A percentile compares a stretch with the other conserved stretches of the same genome.
These are phyloP conservation scores for Strigomonas culicis DNA, from an alignment of 208 protist species.

Conservation along the genomic window DNA sequence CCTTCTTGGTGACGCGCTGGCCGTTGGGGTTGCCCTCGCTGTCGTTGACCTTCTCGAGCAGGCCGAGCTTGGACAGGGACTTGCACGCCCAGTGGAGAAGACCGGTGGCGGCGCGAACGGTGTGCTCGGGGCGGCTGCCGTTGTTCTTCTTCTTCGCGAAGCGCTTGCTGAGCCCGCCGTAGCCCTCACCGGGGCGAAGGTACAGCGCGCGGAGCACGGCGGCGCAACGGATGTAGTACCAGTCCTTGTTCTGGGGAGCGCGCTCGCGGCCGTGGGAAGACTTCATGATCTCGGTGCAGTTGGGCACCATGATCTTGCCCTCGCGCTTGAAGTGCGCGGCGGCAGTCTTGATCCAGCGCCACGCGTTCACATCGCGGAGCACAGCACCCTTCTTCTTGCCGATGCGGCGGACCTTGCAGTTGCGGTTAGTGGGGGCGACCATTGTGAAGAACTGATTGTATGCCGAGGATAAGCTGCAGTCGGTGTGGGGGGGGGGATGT, in stretches of 20 bases:
- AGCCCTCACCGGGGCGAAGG: constrained; percentile 92
- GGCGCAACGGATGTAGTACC: constrained; percentile 97
- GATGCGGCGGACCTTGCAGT: constrained; percentile 83
- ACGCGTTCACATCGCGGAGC: constrained; percentile 93
- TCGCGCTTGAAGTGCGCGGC: constrained; percentile 96
- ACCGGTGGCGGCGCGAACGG: constrained; percentile 70
- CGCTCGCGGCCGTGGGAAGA: constrained; percentile 95
- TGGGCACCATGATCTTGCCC: constrained; percentile 93
- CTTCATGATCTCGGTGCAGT: constrained; percentile 97
- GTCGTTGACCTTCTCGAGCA: constrained; percentile 80
- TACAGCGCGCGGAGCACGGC: constrained; percentile 97
- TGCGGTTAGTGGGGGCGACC: constrained; percentile 29
- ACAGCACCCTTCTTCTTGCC: constrained; percentile 89
- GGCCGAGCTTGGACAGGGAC: constrained; percentile 91
- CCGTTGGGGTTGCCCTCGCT: constrained; percentile 74
- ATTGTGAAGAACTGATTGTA: constrained; percentile 25
- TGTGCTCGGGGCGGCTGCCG: constrained; percentile 88
- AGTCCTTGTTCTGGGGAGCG: constrained; percentile 96
- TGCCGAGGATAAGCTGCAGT: neutral
- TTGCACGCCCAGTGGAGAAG: constrained; percentile 94
- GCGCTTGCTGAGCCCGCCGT: constrained; percentile 91
- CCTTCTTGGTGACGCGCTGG: constrained; percentile 91
- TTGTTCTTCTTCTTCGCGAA: constrained; percentile 93
- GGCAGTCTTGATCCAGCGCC: constrained; percentile 95
- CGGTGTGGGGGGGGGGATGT: constrained; percentile 1